Base-by-base conservation (phyloP, 305 asterid genomes). In the Fraxinus latifolia region DNA sequence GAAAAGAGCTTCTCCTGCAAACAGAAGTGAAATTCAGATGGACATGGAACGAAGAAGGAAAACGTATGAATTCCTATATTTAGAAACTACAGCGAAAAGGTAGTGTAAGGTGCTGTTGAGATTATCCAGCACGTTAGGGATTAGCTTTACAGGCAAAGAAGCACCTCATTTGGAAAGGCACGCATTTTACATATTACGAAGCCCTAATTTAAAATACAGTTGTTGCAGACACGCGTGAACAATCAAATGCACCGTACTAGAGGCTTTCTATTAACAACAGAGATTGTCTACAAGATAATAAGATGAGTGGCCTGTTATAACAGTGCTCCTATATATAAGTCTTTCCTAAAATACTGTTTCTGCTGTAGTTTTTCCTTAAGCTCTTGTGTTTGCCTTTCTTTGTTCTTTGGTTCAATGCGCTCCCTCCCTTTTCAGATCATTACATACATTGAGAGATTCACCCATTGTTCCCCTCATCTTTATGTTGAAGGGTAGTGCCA, bases 1-100 rank as follows among this genome's bases (percentile, higher is more conserved):
- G 93, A 81, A 78, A 91, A 88, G 50, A 96, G 93, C 87, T 94
- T 96, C 80, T 95, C 99, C 99, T 94, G 95, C 82, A 91, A 84
- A 80, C 80, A 31, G 32, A 80, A 3, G 67, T 60, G 65, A 1
- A 68, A 83, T 81, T 50, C 44, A 74, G 68, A 36, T 3, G 23
- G 27, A 25, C 50, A 79, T 12, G 76, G 50, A 70, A 50, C 21
- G 7, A 15, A 5, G 21, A 15, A 3, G 21, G 60, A 50, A n/a
- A 50, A 50, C 7, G 21, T 50, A 50, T 15, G 60, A 50, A 50
- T 15, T 15, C 62, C 62, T 4, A n/a, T 50, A 50, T 50, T 50
- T 50, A 50, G 62, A 15, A 50, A 50, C 62, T 50, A 50, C 21
- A 50, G 21, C 19, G 23, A 50, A 50, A n/a, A 50, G 23, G 23